Evolutionary conservation across 2,329 filamentous ascomycete genomes (phyloP), one percentile per base, ranked within the genome.

Genomic region (Fusarium subtropicale): DNA sequence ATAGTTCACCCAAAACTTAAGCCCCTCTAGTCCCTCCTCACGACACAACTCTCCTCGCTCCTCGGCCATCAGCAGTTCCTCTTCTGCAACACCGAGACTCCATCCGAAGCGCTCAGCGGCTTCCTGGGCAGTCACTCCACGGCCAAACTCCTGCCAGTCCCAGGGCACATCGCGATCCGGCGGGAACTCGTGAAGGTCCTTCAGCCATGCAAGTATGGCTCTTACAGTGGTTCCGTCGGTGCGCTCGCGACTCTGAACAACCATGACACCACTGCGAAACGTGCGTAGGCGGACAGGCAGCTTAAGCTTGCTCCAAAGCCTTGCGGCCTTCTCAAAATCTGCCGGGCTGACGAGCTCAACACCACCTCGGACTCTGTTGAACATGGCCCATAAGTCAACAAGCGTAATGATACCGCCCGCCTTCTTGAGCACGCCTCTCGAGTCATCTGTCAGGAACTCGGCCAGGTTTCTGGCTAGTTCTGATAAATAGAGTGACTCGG

Each of bases 1-100:
- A 60, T 84, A 87, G 75, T 99, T 99, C 80, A 92, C 90, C 96
- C 96, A 99, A 79, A 97, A 99, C 74, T 91, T 91, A 47, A 97
- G 83, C 0, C 96, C 96, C 78, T 97, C 94, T 16, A 98, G 88
- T 7, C 93, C 91, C 74, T 97, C 94, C 78, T 99, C 96, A 48
- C 96, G 90, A 78, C 95, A 98, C 22, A 99, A 78, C 4, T 90
- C 88, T 0, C 96, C 96, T 58, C 87, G 89, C 78, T 98, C 95
- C 79, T 99, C 96, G 0, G 94, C 94, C 95, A 99, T 97, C 77
- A 97, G 92, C 15, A 99, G 84, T 81, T 99, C 96, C 78, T 98
- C 96, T 63, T 91, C 92, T 2, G 96, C 96, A 24, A 99, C 95
- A 11, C 96, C 96, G 10, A 99, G 91, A 77, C 96, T 98, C 96